Base-by-base conservation (phyloP, 208 protist species). In the Crithidia fasciculata region DNA sequence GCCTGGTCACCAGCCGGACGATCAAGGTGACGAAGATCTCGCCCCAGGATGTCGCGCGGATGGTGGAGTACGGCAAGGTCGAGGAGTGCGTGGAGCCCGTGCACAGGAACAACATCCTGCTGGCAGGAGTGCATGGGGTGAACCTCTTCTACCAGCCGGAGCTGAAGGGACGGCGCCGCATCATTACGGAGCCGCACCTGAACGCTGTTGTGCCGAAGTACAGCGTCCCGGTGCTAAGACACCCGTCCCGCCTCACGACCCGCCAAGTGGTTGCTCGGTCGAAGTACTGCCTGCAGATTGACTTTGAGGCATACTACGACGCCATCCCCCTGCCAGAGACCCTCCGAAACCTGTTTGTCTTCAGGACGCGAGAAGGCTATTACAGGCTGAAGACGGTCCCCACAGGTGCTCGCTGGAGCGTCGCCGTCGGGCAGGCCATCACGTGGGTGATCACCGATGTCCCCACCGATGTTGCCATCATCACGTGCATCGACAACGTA, bases 341-440 rank as follows among this genome's bases (percentile, higher is more conserved):
- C 9, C 39, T 41, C 36, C 12, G 60, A 7, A 43, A 53, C 37
- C 7, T 43, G 4, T 36, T 67, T 55, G 15, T 56, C 39, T 36
- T 15, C 15, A 2, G 45, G 43, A 41, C 47, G 19, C n/a, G 12
- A 2, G 44, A 44, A 6, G 49, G 41, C 16, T 70, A 52, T 37
- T 44, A 43, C 36, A 45, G 36, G 6, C 13, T 52, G 13, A 60
- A 47, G 1, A 58, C 65, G 6, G 13, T 58, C 16, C 52, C 65
- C 28, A 57, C 18, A 77, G 85, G 64, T 16, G 74, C 6, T 37
- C 72, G 6, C 76, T 67, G 52, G 50, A 60, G 52, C 52, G n/a
- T 52, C 16, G 52, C 39, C 6, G 52, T 70, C 6, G 65, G 36
- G 8, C 65, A 59, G 5, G 39, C 47, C 10, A 60, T 40, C 45